Conservation (phyloP, 495 filamentous ascomycete species). For the Daldinia grandis region DNA sequence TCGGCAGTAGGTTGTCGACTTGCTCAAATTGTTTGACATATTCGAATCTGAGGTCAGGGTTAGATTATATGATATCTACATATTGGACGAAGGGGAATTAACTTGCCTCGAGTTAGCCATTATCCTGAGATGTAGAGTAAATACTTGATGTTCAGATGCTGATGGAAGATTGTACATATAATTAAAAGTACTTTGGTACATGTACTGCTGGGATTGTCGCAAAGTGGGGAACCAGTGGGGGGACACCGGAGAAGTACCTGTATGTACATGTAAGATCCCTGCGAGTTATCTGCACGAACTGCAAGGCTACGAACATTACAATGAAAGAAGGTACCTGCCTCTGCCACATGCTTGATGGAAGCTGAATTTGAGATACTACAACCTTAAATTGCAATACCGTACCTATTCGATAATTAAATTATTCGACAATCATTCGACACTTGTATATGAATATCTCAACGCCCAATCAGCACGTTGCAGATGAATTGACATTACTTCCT, state of each 20-base stretch:
- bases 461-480: not conserved
- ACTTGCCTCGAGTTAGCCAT: conserved; percentile 62
- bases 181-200: not conserved
- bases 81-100: not conserved
- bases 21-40: conserved; percentile 93
- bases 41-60: conserved; percentile 69
- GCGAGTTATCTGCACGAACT: conserved; percentile 13
- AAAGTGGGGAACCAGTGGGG: conserved; percentile 8
- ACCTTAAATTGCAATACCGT: not conserved
- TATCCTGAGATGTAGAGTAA: not conserved
- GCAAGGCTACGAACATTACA: conserved; percentile 28
- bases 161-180: not conserved
- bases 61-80: conserved; percentile 2
- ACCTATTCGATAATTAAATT: no score
- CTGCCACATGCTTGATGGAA: conserved; percentile 6
- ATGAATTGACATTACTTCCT: not conserved
- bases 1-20: conserved; percentile 77
- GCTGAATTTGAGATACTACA: not conserved
- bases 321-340: not conserved
- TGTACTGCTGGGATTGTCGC: not conserved
- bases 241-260: conserved; percentile 18
- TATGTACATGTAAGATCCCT: conserved; percentile 7
- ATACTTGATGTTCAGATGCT: not conserved
- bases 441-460: not conserved
- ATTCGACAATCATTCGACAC: not conserved